A percentile compares a stretch with the other conserved stretches of the same genome.
These are phyloP conservation scores for Selenicereus undatus DNA, from an alignment of 148 eudicot species.

Conservation along the genomic window DNA sequence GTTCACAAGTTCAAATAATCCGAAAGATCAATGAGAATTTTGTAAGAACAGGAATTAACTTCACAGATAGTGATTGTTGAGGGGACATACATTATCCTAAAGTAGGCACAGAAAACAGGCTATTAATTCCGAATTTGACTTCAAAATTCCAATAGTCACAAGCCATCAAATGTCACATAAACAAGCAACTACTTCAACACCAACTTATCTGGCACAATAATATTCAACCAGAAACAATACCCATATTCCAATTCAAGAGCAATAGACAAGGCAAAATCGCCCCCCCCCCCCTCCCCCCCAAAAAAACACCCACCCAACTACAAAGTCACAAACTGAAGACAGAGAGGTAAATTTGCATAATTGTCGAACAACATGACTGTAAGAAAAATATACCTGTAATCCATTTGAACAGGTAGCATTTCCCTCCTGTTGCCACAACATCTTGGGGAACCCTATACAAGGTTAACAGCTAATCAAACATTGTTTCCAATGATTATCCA, in stretches of 20 bases:
- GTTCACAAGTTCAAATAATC: not conserved
- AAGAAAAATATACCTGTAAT: constrained; percentile 53
- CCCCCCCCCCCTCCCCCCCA: not conserved
- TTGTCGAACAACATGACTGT: not conserved
- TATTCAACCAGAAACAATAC: not conserved
- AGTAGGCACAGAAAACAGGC: too few relatives aligned
- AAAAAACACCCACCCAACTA: not conserved
- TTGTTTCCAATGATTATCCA: not conserved
- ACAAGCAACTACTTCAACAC: not conserved
- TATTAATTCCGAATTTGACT: too few relatives aligned
- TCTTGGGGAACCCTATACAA: constrained; percentile 87
- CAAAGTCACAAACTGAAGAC: constrained; percentile 1
- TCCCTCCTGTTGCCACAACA: constrained; percentile 90
- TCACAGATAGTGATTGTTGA: not conserved
- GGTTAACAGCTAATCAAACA: constrained; percentile 11
- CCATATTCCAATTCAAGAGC: not conserved
- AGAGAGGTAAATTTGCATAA: not conserved
- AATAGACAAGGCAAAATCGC: not conserved
- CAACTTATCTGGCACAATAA: not conserved
- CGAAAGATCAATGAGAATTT: not conserved
- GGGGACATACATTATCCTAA: not conserved
- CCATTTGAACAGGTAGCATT: constrained; percentile 75
- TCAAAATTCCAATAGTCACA: not conserved
- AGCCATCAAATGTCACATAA: not conserved
- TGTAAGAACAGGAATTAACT: not conserved